Percentiles rank a stretch among this genome's conserved stretches.
Conservation (phyloP, 495 filamentous ascomycete species). For the Talaromyces proteolyticus region DNA sequence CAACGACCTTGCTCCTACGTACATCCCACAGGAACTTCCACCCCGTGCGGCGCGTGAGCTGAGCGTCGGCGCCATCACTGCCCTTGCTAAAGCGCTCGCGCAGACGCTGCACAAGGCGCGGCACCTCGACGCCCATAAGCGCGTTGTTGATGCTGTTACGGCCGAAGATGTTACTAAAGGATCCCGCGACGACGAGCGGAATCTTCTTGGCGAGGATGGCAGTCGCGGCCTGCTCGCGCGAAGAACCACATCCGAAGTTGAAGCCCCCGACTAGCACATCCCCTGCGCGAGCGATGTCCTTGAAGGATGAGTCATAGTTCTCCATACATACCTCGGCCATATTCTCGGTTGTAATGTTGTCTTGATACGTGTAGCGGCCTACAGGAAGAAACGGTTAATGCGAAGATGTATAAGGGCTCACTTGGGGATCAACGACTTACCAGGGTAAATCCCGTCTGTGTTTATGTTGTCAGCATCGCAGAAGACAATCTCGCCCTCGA, state of each 20-base stretch:
- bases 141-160: constrained; percentile 82
- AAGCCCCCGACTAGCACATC: constrained; percentile 84
- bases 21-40: constrained; percentile 91
- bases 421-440: constrained; percentile 45
- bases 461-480: constrained; percentile 44
- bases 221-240: constrained; percentile 74
- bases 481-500: constrained; percentile 49
- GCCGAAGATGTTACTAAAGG: constrained; percentile 74
- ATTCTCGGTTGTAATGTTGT: constrained; percentile 63
- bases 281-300: constrained; percentile 46
- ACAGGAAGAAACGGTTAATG: neutral
- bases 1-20: constrained; percentile 55
- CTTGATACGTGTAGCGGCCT: constrained; percentile 70
- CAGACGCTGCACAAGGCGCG: constrained; percentile 56
- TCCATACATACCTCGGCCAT: constrained; percentile 91
- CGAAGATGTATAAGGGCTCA: neutral
- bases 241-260: constrained; percentile 82
- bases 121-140: constrained; percentile 70
- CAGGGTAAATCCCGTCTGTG: constrained; percentile 74
- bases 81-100: constrained; percentile 41
- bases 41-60: constrained; percentile 72
- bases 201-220: constrained; percentile 72
- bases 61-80: constrained; percentile 31
- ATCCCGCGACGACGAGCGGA: constrained; percentile 66
- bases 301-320: constrained; percentile 80